Evolutionary conservation across 345 rosid species (phyloP).

Genomic region (Streptanthus diversifolius): DNA sequence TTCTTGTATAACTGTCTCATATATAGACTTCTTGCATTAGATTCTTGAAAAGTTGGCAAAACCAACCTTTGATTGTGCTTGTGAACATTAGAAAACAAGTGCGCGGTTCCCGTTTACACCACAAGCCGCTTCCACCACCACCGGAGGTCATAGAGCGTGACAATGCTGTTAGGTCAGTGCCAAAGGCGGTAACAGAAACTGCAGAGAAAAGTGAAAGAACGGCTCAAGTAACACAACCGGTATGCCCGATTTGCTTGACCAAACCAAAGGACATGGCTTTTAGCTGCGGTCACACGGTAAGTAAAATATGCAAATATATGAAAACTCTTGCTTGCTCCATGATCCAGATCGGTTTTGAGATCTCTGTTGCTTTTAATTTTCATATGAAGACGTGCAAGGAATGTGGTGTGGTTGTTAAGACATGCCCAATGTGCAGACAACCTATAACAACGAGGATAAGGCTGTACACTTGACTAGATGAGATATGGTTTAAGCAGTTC

Average conservation of each 20-base stretch:
- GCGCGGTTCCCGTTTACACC: conserved; percentile 24
- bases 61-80: conserved; percentile 19
- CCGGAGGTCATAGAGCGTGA: conserved; percentile 59
- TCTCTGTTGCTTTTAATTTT: neutral
- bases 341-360: neutral
- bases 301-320: conserved; percentile 28
- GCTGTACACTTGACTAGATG: conserved; percentile 45
- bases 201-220: conserved; percentile 41
- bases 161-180: conserved; percentile 43
- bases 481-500: conserved; percentile 1
- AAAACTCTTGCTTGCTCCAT: neutral
- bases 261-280: conserved; percentile 95
- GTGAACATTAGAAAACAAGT: conserved; percentile 40
- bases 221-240: conserved; percentile 40
- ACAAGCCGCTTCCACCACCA: conserved; percentile 76
- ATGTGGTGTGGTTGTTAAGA: conserved; percentile 50
- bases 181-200: conserved; percentile 22
- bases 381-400: conserved; percentile 79
- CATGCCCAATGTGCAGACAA: conserved; percentile 75
- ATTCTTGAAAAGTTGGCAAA: conserved; percentile 9
- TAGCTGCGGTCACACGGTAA: conserved; percentile 86
- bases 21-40: neutral
- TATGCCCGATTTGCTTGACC: conserved; percentile 91
- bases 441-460: conserved; percentile 69
- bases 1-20: neutral